Base-by-base conservation (phyloP, 768 basidiomycete genomes). In the Mycena maculata region DNA sequence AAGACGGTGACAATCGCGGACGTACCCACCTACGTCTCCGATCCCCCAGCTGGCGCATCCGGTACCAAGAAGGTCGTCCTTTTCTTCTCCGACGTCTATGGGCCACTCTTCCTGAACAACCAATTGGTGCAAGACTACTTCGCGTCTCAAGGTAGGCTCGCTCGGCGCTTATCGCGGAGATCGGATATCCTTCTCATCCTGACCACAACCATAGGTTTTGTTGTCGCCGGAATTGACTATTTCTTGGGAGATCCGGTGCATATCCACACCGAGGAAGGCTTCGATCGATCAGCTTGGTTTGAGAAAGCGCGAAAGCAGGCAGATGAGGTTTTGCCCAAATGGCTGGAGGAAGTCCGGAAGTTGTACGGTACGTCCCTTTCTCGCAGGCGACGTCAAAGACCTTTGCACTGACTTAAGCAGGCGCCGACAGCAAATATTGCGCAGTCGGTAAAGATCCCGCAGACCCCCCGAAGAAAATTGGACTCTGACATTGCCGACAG, bases 161-260 rank as follows among this genome's bases (percentile, higher is more conserved):
- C n/a, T n/a, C n/a, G n/a, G n/a, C n/a, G n/a, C n/a, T n/a, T n/a
- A n/a, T n/a, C n/a, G n/a, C n/a, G n/a, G n/a, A n/a, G n/a, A n/a
- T n/a, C n/a, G n/a, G n/a, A n/a, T n/a, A 36, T 13, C 33, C 33
- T 13, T 36, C 33, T 13, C 6, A 36, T 36, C 8, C 33, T 7
- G 13, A 7, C 33, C 33, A 6, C 33, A 36, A 36, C n/a, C n/a
- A n/a, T n/a, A n/a, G 33, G 33, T 13, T 36, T 36, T 13, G 33
- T 36, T 13, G 33, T 36, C 33, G 33, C 13, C 33, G 33, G 33
- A 13, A 36, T 36, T 13, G 33, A 36, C 33, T 90, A 89, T 75
- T 90, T 91, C 76, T 82, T 88, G 54, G 88, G 89, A 9, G 87
- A 90, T 58, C 79, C 84, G 13, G 70, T 90, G 1, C 71, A 83